A percentile compares a stretch with the other conserved stretches of the same genome.
Conservation (phyloP, 2,329 filamentous ascomycete species). For the Aspergillus unguis region DNA sequence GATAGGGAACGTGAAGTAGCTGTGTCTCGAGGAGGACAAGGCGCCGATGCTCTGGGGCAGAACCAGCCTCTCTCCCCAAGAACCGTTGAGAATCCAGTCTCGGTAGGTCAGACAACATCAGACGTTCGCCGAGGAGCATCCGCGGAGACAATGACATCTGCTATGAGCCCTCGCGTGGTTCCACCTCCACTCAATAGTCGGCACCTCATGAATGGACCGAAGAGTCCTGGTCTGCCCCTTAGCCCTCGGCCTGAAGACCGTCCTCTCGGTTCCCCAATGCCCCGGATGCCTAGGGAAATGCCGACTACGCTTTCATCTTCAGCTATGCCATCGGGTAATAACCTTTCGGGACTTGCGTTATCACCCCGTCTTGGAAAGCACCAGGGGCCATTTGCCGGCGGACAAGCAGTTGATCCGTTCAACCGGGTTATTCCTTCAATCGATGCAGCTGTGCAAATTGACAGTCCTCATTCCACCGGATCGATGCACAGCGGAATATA, state of each 20-base stretch:
- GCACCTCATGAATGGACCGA: slow-evolving; percentile 45
- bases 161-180: slow-evolving; percentile 28
- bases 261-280: slow-evolving; percentile 58
- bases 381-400: slow-evolving; percentile 66
- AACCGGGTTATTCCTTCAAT: slow-evolving; percentile 33
- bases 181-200: slow-evolving; percentile 35
- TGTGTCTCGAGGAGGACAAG: slow-evolving; percentile 62
- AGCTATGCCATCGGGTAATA: slow-evolving; percentile 63
- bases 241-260: slow-evolving; percentile 61
- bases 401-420: slow-evolving; percentile 8
- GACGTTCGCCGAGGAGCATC: slow-evolving; percentile 52
- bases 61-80: slow-evolving; percentile 35
- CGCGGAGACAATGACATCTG: slow-evolving; percentile 27
- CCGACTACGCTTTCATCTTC: slow-evolving; percentile 56
- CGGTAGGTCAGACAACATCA: slow-evolving; percentile 16
- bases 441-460: slow-evolving; percentile 34
- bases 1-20: slow-evolving; percentile 73
- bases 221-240: slow-evolving; percentile 62
- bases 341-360: slow-evolving; percentile 54
- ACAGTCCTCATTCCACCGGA: slow-evolving; percentile 30
- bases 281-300: slow-evolving; percentile 53
- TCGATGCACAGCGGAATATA: slow-evolving; percentile 56
- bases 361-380: slow-evolving; percentile 72
- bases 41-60: slow-evolving; percentile 40
- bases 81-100: neutral